phyloP scores from a whole-genome alignment of 345 rosid genomes.

The Salix exigua region DNA sequence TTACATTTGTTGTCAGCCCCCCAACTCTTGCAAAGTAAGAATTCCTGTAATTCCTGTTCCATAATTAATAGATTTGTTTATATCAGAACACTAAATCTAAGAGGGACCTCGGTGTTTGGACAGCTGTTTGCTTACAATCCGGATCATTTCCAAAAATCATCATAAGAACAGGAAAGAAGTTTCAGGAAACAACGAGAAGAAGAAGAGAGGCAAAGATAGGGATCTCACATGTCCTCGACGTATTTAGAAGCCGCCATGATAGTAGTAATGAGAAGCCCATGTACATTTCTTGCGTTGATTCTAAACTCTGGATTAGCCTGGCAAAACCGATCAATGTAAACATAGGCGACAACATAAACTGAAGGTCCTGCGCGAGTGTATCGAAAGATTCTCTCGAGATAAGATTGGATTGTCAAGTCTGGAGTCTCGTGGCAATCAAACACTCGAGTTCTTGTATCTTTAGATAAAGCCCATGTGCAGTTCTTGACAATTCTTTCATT shows the following conservation, averaged over 20 bases:
- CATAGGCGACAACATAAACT: constrained; percentile 82
- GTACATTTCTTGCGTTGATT: constrained; percentile 62
- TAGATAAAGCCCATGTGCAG: constrained; percentile 32
- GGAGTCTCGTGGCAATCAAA: constrained; percentile 75
- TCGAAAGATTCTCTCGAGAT: constrained; percentile 77
- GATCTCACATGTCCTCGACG: constrained; percentile 85
- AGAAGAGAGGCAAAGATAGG: background rate
- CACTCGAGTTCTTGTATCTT: constrained; percentile 37
- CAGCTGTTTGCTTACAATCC: background rate
- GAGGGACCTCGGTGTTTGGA: background rate
- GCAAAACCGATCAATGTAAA: constrained; percentile 81
- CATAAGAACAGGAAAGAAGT: background rate
- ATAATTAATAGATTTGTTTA: background rate
- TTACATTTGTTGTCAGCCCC: constrained; percentile 60
- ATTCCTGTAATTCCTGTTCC: constrained; percentile 71
- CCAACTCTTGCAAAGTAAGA: constrained; percentile 83
- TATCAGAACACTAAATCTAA: background rate
- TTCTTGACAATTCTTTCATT: constrained; percentile 57
- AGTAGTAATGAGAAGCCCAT: constrained; percentile 73
- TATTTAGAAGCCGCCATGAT: constrained; percentile 92
- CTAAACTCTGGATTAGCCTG: constrained; percentile 66
- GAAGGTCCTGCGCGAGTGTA: constrained; percentile 84
- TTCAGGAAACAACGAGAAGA: background rate
- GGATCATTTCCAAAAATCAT: background rate
- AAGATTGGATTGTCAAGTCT: constrained; percentile 76